Conservation (phyloP, 2,329 filamentous ascomycete species). For the Curvularia sp. region DNA sequence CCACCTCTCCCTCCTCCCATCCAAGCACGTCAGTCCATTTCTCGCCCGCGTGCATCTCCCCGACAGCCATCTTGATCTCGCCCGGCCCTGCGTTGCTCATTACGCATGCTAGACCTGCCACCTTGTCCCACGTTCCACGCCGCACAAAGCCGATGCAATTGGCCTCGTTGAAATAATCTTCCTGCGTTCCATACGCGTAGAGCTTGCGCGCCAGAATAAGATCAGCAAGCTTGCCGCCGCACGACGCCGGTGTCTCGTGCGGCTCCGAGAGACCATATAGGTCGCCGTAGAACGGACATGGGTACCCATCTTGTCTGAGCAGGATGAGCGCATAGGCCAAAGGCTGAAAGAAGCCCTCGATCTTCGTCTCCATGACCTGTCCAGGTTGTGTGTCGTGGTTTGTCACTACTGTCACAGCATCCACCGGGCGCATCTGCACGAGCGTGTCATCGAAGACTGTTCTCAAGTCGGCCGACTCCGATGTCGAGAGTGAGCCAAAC, state of each 20-base stretch:
- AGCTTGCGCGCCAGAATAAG: conserved; percentile 69
- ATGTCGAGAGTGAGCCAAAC: conserved; percentile 67
- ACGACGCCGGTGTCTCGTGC: conserved; percentile 61
- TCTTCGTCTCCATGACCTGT: conserved; percentile 68
- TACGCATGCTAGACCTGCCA: conserved; percentile 57
- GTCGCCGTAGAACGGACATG: conserved; percentile 75
- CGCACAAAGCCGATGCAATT: conserved; percentile 70
- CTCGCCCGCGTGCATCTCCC: conserved; percentile 64
- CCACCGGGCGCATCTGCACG: conserved; percentile 61
- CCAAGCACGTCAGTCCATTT: conserved; percentile 69
- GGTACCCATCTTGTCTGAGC: conserved; percentile 67
- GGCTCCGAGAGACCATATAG: conserved; percentile 68
- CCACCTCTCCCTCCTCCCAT: conserved; percentile 62
- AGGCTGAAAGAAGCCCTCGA: conserved; percentile 73
- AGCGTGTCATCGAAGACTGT: conserved; percentile 68
- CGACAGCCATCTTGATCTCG: conserved; percentile 68
- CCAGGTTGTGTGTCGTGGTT: conserved; percentile 76
- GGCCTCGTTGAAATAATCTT: conserved; percentile 67
- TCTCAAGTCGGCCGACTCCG: conserved; percentile 66
- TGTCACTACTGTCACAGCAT: conserved; percentile 72
- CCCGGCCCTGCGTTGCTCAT: conserved; percentile 57
- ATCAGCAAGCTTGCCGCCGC: conserved; percentile 63
- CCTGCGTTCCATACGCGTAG: conserved; percentile 71
- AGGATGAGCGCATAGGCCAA: conserved; percentile 76
- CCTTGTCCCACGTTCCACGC: conserved; percentile 61